phyloP scores from a whole-genome alignment of 2,329 filamentous ascomycete species.

The Claviceps sorghi region DNA sequence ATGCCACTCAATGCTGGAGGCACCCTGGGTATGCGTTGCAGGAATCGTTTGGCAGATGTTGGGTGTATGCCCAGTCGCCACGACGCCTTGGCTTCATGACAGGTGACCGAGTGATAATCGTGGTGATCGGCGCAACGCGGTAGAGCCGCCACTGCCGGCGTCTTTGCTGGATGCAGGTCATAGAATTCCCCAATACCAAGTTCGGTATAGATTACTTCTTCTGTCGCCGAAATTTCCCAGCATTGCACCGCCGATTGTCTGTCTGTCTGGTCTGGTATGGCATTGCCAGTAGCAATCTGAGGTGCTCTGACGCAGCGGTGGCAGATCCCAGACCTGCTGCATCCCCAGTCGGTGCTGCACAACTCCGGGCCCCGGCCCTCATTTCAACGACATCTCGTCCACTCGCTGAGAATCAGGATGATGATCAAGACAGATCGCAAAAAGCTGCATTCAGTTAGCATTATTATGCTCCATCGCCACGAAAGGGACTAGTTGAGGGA shows the following conservation, averaged over 20 bases:
- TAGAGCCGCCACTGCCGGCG: neutral
- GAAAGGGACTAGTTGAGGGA: neutral
- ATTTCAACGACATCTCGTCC: neutral
- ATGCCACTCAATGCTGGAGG: neutral
- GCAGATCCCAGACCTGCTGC: conserved; percentile 1
- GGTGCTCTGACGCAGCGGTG: conserved; percentile 1
- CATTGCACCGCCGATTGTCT: neutral
- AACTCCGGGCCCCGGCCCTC: neutral
- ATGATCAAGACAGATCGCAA: neutral
- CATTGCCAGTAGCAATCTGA: neutral
- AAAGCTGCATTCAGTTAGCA: conserved; percentile 1
- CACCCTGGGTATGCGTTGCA: neutral
- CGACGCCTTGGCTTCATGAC: neutral
- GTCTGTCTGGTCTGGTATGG: neutral
- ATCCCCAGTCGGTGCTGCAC: neutral
- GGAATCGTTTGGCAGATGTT: neutral
- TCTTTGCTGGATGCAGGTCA: neutral
- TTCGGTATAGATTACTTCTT: neutral
- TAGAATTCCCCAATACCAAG: neutral
- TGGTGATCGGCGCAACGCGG: neutral
- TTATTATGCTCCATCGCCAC: neutral
- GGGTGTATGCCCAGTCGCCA: neutral
- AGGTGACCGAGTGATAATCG: neutral
- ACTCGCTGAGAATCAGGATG: neutral
- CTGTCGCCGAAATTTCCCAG: neutral